Base-by-base conservation (phyloP, 2,329 filamentous ascomycete species). In the Talaromyces sp. region DNA sequence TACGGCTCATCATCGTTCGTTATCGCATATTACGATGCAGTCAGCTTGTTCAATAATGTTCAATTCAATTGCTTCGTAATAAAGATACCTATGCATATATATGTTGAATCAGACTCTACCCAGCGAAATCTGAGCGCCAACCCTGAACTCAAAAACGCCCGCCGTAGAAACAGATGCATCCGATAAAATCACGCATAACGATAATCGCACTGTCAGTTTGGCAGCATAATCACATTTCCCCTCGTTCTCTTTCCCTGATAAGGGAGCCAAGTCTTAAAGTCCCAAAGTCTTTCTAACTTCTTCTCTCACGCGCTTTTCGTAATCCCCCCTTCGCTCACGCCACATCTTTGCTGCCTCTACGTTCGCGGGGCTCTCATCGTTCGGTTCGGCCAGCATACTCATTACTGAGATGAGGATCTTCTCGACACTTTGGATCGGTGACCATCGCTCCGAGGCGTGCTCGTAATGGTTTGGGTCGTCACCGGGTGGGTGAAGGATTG, bases 381-480 rank as follows among this genome's bases (percentile, higher is more conserved):
- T 98, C 67, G 94, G 93, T 80, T 97, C 93, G 0, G 93, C 93
- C 54, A 98, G 86, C 93, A 98, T 98, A 79, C 92, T 97, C 90
- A 98, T 98, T 67, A 98, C 94, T 58, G 89, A 93, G 65, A 98
- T 93, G 71, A 98, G 84, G 71, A 98, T 98, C 84, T 97, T 98
- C 81, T 98, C 95, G 70, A 97, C 94, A 67, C 91, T 95, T 82
- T 98, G 95, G 68, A 98, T 97, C 13, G 94, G 94, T 31, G 91
- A 94, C 94, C 94, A 98, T 69, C 94, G 89, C 82, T 98, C 95
- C 1, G 91, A 93, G 7, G 95, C 94, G 72, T 94, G 91, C 80
- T 98, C 94, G 85, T 98, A 98, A 83, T 97, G 93, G 82, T 97
- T 97, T 63, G 95, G 95, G 79, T 98, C 94, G 80, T 98, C 94